These are phyloP conservation scores for Fraxinus ornus DNA, from an alignment of 305 asterid species.

Conservation along the genomic window DNA sequence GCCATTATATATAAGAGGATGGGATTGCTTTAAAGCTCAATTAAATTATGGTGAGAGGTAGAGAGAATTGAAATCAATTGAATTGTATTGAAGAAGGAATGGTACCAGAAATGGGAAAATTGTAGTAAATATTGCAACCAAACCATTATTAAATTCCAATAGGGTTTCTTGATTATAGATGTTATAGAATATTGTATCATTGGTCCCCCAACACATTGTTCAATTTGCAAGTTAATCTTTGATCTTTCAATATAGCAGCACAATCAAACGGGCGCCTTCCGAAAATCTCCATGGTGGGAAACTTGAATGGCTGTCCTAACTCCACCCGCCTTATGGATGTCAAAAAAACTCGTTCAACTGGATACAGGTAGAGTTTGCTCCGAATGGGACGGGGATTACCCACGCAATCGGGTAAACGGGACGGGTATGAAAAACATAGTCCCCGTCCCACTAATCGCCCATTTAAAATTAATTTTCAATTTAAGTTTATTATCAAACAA, in stretches of 20 bases:
- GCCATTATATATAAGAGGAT: conserved; percentile 36
- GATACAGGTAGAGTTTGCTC: too few relatives aligned
- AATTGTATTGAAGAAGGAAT: conserved; percentile 29
- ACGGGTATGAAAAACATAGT: too few relatives aligned
- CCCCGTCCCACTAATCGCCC: too few relatives aligned
- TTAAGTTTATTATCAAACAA: too few relatives aligned
- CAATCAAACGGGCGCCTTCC: neutral
- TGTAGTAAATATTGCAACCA: conserved; percentile 63
- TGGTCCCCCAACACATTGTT: neutral
- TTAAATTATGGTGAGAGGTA: conserved; percentile 48
- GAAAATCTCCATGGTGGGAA: neutral
- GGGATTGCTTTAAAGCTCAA: conserved; percentile 54
- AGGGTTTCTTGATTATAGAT: conserved; percentile 28
- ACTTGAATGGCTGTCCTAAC: neutral
- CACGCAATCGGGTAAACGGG: too few relatives aligned
- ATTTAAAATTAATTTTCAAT: too few relatives aligned
- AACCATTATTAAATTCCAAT: conserved; percentile 37
- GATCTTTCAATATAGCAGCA: neutral
- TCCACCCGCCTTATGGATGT: neutral
- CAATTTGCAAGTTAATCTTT: neutral
- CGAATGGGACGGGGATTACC: too few relatives aligned
- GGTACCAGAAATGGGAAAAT: conserved; percentile 48
- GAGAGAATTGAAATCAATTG: conserved; percentile 5
- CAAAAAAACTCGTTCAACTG: too few relatives aligned
- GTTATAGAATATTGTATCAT: neutral